A percentile compares a stretch with the other conserved stretches of the same genome.
Evolutionary conservation across 768 basidiomycete species (phyloP).

Genomic region (Zangia roseola): DNA sequence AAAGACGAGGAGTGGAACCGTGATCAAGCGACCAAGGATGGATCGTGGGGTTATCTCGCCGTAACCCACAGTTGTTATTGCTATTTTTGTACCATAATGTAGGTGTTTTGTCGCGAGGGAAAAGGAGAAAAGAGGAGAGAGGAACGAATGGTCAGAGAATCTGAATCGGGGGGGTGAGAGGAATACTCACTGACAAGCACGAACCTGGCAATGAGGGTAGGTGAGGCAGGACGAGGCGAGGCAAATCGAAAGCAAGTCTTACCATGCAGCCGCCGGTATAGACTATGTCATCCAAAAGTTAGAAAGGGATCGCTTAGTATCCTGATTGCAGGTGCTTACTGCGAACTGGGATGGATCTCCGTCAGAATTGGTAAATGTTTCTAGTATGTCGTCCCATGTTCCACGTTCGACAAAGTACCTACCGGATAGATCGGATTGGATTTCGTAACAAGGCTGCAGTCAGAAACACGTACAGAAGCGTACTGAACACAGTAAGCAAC

Average conservation of each 20-base stretch:
- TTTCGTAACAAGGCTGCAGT: not conserved
- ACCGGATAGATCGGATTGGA: not conserved
- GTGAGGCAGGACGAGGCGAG: not conserved
- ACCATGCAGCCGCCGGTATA: slow-evolving; percentile 80
- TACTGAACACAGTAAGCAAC: slow-evolving; percentile 86
- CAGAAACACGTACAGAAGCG: slow-evolving; percentile 57
- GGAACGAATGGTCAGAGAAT: not conserved
- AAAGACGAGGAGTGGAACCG: slow-evolving; percentile 82
- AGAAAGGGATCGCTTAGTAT: not conserved
- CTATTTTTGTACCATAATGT: slow-evolving; percentile 31
- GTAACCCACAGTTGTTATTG: slow-evolving; percentile 88
- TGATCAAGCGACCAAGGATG: slow-evolving; percentile 82
- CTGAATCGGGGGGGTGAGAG: not conserved
- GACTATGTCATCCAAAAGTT: slow-evolving; percentile 36
- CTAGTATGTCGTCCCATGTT: slow-evolving; percentile 80
- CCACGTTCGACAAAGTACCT: slow-evolving; percentile 91
- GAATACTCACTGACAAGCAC: slow-evolving; percentile 70
- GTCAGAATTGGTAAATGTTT: slow-evolving; percentile 80
- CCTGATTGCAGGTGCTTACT: slow-evolving; percentile 37
- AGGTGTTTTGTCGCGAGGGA: not conserved
- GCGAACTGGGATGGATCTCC: slow-evolving; percentile 82
- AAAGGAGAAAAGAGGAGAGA: too few relatives aligned
- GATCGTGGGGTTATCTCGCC: slow-evolving; percentile 91
- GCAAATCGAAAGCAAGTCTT: slow-evolving; percentile 21
- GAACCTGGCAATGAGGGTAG: slow-evolving; percentile 42